Evolutionary conservation across 1,284 basidiomycete species (phyloP).

Genomic region (Peniophora sp.): DNA sequence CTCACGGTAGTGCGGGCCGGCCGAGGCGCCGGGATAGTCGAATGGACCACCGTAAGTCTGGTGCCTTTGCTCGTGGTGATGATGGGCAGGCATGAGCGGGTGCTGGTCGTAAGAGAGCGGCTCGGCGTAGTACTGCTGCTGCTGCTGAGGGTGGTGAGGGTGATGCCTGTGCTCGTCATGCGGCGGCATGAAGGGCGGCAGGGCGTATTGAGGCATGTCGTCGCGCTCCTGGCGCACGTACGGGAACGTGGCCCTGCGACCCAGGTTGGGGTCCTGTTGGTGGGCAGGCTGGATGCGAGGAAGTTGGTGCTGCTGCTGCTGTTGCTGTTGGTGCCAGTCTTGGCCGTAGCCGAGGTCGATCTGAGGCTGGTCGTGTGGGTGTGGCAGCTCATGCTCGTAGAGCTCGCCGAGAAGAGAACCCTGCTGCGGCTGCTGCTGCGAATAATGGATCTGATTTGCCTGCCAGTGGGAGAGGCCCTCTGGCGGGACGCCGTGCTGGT

Average conservation of each 20-base stretch:
- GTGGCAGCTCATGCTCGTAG: slow-evolving; percentile 35
- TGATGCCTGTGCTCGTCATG: not conserved
- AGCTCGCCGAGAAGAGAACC: slow-evolving; percentile 55
- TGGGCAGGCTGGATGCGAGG: slow-evolving; percentile 17
- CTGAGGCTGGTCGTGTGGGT: slow-evolving; percentile 27
- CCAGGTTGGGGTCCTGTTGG: slow-evolving; percentile 38
- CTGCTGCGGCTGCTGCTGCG: slow-evolving; percentile 22
- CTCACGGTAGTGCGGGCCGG: no score
- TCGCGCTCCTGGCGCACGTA: slow-evolving; percentile 59
- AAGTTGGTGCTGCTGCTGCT: not conserved
- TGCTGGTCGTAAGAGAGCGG: no score
- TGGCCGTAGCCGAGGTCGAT: slow-evolving; percentile 15
- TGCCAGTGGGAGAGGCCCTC: not conserved
- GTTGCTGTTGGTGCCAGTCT: slow-evolving; percentile 27
- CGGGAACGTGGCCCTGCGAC: slow-evolving; percentile 64
- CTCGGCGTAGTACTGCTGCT: no score
- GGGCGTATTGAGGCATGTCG: slow-evolving; percentile 31
- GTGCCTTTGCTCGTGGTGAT: no score
- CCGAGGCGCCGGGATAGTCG: no score
- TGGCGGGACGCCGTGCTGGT: not conserved
- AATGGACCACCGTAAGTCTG: no score
- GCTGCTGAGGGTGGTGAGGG: no score
- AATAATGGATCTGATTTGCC: slow-evolving; percentile 8
- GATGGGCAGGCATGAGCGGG: no score
- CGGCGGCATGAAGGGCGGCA: slow-evolving; percentile 8